Percentiles rank a stretch among this genome's conserved stretches.
Conservation (phyloP, 1,284 basidiomycete species). For the Sphaerobolus stellatus region DNA sequence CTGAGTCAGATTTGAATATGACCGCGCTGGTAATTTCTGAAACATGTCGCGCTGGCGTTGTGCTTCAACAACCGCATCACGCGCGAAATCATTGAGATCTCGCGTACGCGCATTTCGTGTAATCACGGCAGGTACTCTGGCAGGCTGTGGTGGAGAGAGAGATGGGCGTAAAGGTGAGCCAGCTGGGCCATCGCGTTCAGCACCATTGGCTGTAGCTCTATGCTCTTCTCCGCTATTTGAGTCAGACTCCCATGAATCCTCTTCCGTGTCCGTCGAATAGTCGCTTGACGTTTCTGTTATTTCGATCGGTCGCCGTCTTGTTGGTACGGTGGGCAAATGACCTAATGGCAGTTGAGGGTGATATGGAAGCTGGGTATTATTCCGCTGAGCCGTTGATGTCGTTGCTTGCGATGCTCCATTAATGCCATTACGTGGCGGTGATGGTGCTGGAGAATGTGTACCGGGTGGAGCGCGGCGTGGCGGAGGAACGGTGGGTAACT, state of each 20-base stretch:
- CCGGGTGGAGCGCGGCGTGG: background rate
- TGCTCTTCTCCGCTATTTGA: background rate
- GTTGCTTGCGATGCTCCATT: background rate
- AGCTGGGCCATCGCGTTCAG: background rate
- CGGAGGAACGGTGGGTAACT: slow-evolving; percentile 8
- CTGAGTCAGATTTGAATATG: slow-evolving; percentile 55
- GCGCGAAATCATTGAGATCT: slow-evolving; percentile 18
- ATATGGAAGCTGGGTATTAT: background rate
- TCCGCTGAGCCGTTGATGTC: background rate
- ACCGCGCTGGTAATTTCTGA: slow-evolving; percentile 67
- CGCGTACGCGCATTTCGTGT: background rate
- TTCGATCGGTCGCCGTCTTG: slow-evolving; percentile 3
- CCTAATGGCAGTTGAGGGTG: slow-evolving; percentile 1
- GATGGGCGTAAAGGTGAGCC: background rate
- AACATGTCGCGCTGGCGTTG: slow-evolving; percentile 75
- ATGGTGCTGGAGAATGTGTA: background rate
- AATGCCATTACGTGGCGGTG: background rate
- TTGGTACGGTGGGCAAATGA: slow-evolving; percentile 7
- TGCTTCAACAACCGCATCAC: slow-evolving; percentile 54
- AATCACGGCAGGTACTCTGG: background rate
- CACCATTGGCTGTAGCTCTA: background rate
- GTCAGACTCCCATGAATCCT: slow-evolving; percentile 11
- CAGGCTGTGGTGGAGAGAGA: too few species aligned
- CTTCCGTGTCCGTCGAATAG: slow-evolving; percentile 5
- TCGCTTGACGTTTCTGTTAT: slow-evolving; percentile 3